phyloP scores from a whole-genome alignment of 176 grass and related monocot species.

The Rhipidocladum racemiflorum region DNA sequence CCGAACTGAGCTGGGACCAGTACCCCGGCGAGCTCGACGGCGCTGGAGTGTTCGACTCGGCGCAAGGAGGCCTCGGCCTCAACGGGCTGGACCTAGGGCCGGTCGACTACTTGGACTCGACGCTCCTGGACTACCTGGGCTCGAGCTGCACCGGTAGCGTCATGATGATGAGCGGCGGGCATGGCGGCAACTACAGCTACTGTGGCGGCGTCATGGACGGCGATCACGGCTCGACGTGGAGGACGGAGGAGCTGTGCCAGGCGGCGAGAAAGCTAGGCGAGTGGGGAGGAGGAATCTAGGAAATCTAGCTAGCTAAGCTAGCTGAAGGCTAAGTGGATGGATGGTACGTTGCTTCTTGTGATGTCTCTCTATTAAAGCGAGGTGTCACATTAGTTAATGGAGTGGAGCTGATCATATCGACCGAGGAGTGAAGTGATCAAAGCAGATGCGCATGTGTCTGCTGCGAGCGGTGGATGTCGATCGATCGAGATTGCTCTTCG shows the following conservation, averaged over 20 bases:
- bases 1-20: constrained; percentile 44
- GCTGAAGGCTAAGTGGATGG: constrained; percentile 33
- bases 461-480: not conserved
- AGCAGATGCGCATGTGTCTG: not conserved
- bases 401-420: constrained; percentile 29
- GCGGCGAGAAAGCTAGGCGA: constrained; percentile 55
- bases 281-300: constrained; percentile 78
- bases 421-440: constrained; percentile 8
- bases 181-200: not conserved
- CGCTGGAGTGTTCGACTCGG: constrained; percentile 15
- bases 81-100: constrained; percentile 54
- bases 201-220: not conserved
- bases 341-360: constrained; percentile 45
- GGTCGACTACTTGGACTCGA: constrained; percentile 32
- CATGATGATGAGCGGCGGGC: not conserved
- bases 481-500: constrained; percentile 5
- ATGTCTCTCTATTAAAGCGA: constrained; percentile 58
- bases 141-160: constrained; percentile 27
- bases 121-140: constrained; percentile 53
- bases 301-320: constrained; percentile 4
- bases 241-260: constrained; percentile 54
- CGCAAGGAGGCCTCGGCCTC: constrained; percentile 30
- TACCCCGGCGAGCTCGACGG: constrained; percentile 26
- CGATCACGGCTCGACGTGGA: constrained; percentile 26
- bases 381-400: constrained; percentile 41